phyloP scores from a whole-genome alignment of 2,329 filamentous ascomycete genomes.

The Epicoccum sorghinum region DNA sequence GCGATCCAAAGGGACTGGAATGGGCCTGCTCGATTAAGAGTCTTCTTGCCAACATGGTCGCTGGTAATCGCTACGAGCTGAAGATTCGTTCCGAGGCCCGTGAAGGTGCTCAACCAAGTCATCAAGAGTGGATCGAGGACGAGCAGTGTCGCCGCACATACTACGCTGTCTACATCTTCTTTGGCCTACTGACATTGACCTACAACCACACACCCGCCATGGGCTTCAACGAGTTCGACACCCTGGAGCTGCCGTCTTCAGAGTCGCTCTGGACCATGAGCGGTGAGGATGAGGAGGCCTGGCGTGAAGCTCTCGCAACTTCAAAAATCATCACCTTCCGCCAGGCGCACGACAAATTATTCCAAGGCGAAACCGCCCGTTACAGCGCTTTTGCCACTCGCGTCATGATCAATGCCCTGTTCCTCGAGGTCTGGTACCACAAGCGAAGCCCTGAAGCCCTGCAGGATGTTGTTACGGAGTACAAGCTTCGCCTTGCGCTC shows the following conservation, averaged over 20 bases:
- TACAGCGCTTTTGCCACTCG: constrained; percentile 98
- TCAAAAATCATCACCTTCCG: constrained; percentile 84
- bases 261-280: constrained; percentile 94
- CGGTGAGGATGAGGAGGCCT: constrained; percentile 76
- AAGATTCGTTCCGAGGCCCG: constrained; percentile 92
- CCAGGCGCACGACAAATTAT: constrained; percentile 91
- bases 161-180: constrained; percentile 99
- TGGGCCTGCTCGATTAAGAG: constrained; percentile 99
- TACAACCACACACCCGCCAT: constrained; percentile 99
- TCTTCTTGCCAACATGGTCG: constrained; percentile 97
- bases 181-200: constrained; percentile 89
- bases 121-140: constrained; percentile 93
- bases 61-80: constrained; percentile 93
- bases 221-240: constrained; percentile 97
- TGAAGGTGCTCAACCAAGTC: constrained; percentile 74
- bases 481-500: constrained; percentile 91
- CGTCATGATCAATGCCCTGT: constrained; percentile 98
- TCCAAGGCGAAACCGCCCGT: constrained; percentile 86
- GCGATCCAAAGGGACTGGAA: constrained; percentile 94
- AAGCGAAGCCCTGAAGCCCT: constrained; percentile 97
- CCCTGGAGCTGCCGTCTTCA: constrained; percentile 87
- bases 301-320: constrained; percentile 76
- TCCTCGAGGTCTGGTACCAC: constrained; percentile 98
- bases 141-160: constrained; percentile 96
- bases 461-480: constrained; percentile 96